Conservation (phyloP, 805 yeast genomes). For the Cyberlindnera maritima region DNA sequence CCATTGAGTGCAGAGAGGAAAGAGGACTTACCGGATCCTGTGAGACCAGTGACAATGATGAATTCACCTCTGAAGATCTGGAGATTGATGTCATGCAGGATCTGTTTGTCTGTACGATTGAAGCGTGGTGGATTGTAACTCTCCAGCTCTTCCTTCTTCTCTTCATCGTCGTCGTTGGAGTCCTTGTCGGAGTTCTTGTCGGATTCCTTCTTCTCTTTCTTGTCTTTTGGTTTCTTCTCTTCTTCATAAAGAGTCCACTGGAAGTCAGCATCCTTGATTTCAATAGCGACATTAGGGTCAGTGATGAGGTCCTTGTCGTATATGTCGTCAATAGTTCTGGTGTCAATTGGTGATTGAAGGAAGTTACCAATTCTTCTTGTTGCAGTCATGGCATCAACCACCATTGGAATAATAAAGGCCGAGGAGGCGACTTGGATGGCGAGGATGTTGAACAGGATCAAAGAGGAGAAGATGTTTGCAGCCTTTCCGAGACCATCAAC, state of each 20-base stretch:
- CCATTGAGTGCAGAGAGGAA: conserved; percentile 70
- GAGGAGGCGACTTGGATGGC: conserved; percentile 52
- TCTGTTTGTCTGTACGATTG: not conserved
- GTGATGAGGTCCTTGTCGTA: conserved; percentile 21
- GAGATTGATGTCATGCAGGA: not conserved
- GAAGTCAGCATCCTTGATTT: conserved; percentile 50
- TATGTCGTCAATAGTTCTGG: conserved; percentile 30
- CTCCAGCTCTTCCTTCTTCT: not conserved
- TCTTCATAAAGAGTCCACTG: conserved; percentile 37
- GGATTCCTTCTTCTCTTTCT: not conserved
- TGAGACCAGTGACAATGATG: conserved; percentile 68
- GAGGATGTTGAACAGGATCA: conserved; percentile 62
- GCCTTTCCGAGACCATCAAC: conserved; percentile 45
- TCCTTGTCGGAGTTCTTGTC: not conserved
- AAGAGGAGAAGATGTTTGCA: conserved; percentile 60
- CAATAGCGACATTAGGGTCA: conserved; percentile 39
- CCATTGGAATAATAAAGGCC: conserved; percentile 57
- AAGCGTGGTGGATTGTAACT: not conserved
- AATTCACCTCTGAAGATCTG: conserved; percentile 61
- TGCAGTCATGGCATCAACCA: conserved; percentile 60
- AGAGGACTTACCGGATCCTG: conserved; percentile 81
- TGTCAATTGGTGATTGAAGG: conserved; percentile 44
- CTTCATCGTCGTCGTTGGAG: too few species aligned
- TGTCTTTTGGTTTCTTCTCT: not conserved
- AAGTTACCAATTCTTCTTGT: conserved; percentile 55